Evolutionary conservation across 176 grass and related monocot genomes (phyloP).

Genomic region (Elymus sibiricus): DNA sequence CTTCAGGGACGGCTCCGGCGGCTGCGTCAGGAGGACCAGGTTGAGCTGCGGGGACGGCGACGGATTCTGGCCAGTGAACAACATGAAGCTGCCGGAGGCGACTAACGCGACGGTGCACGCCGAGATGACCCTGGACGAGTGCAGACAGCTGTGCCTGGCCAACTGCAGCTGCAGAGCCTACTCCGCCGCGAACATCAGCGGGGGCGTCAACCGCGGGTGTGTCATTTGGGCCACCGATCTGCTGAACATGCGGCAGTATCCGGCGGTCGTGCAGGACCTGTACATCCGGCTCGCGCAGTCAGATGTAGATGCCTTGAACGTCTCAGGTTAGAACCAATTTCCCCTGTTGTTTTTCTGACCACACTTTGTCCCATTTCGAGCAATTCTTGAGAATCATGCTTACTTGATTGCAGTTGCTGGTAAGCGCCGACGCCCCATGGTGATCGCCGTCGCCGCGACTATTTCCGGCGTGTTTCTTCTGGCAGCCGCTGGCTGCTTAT

Average conservation of each 20-base stretch:
- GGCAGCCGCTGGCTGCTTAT: neutral
- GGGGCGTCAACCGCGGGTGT: slow-evolving; percentile 27
- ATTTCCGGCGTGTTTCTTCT: slow-evolving; percentile 13
- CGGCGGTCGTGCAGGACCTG: slow-evolving; percentile 26
- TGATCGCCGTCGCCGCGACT: neutral
- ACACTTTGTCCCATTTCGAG: neutral
- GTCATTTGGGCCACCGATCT: slow-evolving; percentile 53
- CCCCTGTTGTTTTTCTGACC: no score
- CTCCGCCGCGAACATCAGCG: slow-evolving; percentile 31
- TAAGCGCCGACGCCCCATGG: neutral
- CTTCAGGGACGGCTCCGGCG: slow-evolving; percentile 23
- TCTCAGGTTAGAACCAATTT: slow-evolving; percentile 17
- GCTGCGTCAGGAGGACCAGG: slow-evolving; percentile 30
- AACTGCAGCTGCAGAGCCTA: slow-evolving; percentile 55
- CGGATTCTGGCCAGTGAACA: slow-evolving; percentile 38
- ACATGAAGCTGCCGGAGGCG: slow-evolving; percentile 51
- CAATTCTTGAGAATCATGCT: no score
- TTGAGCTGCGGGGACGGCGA: slow-evolving; percentile 38
- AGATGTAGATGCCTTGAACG: slow-evolving; percentile 40
- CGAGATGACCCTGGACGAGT: slow-evolving; percentile 22
- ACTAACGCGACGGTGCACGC: slow-evolving; percentile 41
- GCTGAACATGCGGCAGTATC: slow-evolving; percentile 39
- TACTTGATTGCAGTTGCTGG: slow-evolving; percentile 41
- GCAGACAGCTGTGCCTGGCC: slow-evolving; percentile 30
- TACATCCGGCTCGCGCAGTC: slow-evolving; percentile 52